Conservation (phyloP, 257 asterid genomes). For the Solanum pennellii region DNA sequence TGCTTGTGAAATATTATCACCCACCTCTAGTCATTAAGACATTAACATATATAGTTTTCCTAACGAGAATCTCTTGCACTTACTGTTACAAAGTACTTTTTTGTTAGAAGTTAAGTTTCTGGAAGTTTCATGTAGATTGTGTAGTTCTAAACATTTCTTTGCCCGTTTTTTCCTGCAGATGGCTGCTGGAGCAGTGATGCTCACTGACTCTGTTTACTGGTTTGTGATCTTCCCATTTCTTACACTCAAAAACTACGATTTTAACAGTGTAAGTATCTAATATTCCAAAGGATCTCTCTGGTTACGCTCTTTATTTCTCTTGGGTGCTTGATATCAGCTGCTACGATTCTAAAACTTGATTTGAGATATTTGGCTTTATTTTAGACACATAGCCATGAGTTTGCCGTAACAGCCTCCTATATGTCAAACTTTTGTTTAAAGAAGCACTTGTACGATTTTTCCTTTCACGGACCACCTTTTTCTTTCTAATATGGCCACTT, state of each 20-base stretch:
- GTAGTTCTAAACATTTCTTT: not conserved
- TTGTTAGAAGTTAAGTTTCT: not conserved
- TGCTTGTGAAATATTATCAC: not conserved
- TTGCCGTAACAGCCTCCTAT: not conserved
- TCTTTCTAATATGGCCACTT: not conserved
- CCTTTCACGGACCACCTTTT: not conserved
- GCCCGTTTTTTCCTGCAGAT: slow-evolving; percentile 29
- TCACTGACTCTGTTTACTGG: slow-evolving; percentile 82
- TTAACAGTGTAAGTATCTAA: slow-evolving; percentile 61
- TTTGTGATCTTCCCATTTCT: slow-evolving; percentile 66
- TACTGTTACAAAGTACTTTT: not conserved
- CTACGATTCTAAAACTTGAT: not conserved
- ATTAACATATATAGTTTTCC: not conserved
- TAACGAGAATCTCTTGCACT: not conserved
- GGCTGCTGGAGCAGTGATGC: slow-evolving; percentile 85
- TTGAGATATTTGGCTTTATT: not conserved
- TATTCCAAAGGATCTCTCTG: not conserved
- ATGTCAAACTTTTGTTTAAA: not conserved
- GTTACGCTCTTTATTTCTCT: not conserved
- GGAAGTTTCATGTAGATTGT: not conserved
- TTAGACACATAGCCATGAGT: not conserved
- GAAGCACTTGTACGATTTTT: not conserved
- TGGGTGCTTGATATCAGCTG: not conserved
- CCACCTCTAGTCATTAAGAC: not conserved
- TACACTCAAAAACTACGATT: slow-evolving; percentile 57